A percentile compares a stretch with the other conserved stretches of the same genome.
Conservation (phyloP, 2,329 filamentous ascomycete species). For the Venturia carpophila region DNA sequence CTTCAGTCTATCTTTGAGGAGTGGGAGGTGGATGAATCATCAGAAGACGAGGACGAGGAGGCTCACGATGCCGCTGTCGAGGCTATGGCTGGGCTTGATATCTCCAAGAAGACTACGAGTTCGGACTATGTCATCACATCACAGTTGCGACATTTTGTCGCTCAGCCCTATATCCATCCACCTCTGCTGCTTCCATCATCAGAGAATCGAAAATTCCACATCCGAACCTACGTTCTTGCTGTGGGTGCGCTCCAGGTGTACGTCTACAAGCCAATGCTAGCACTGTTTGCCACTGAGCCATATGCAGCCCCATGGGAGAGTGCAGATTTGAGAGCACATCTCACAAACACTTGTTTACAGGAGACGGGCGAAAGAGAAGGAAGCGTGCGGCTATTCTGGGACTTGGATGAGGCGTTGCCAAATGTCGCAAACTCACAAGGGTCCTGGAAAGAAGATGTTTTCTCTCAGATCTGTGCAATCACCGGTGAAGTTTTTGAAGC, state of each 20-base stretch:
- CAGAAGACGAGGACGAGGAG: conserved; percentile 57
- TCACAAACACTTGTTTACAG: conserved; percentile 95
- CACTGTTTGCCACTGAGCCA: conserved; percentile 71
- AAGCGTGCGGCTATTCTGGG: conserved; percentile 69
- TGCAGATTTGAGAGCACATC: conserved; percentile 61
- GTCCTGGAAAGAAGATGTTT: conserved; percentile 55
- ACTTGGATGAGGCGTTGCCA: conserved; percentile 42
- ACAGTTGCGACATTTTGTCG: conserved; percentile 91
- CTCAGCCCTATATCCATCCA: conserved; percentile 87
- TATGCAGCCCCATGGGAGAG: conserved; percentile 58
- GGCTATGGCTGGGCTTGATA: conserved; percentile 19
- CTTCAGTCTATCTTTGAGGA: conserved; percentile 82
- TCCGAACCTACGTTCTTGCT: conserved; percentile 83
- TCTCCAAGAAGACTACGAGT: conserved; percentile 24
- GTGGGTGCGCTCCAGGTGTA: conserved; percentile 70
- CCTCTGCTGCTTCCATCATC: conserved; percentile 57
- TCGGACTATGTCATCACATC: conserved; percentile 64
- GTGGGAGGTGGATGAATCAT: conserved; percentile 67
- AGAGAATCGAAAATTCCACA: conserved; percentile 82
- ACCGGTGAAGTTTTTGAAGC: conserved; percentile 80
- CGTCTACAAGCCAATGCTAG: conserved; percentile 86
- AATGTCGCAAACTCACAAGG: conserved; percentile 17
- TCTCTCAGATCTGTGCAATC: conserved; percentile 62
- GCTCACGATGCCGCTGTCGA: conserved; percentile 32
- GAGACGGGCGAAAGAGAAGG: conserved; percentile 48